Conservation (phyloP, 108 stramenopile genomes). For the Fragilaria radians region DNA sequence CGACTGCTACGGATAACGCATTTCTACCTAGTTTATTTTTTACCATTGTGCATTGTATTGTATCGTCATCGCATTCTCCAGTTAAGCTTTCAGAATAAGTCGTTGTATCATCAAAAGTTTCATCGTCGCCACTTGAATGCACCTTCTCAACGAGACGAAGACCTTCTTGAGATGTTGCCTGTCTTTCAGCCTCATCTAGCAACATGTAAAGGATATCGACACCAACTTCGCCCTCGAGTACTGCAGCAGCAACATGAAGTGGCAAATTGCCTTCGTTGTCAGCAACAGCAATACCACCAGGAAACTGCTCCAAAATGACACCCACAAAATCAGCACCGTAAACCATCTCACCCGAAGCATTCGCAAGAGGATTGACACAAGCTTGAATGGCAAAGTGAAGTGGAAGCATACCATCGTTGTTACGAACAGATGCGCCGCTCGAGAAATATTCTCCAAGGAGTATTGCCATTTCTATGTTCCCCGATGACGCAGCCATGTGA, state of each 20-base stretch:
- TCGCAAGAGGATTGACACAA: conserved; percentile 28
- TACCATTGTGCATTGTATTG: conserved; percentile 38
- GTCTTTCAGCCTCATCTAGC: conserved; percentile 52
- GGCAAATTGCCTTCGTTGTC: conserved; percentile 84
- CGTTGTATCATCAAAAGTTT: conserved; percentile 25
- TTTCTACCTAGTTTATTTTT: conserved; percentile 60
- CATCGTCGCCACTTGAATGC: conserved; percentile 25
- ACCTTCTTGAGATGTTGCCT: conserved; percentile 28
- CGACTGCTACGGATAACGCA: conserved; percentile 56
- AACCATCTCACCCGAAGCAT: conserved; percentile 4
- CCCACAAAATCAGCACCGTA: conserved; percentile 18
- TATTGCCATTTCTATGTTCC: conserved; percentile 64
- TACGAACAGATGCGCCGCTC: conserved; percentile 79
- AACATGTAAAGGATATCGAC: conserved; percentile 60
- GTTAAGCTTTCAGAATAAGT: conserved; percentile 11
- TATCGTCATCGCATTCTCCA: conserved; percentile 14
- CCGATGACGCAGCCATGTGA: conserved; percentile 73
- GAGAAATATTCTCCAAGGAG: conserved; percentile 66
- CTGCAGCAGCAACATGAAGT: conserved; percentile 62
- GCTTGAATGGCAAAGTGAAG: conserved; percentile 65
- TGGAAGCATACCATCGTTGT: conserved; percentile 81
- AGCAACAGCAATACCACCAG: conserved; percentile 52
- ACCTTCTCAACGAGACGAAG: conserved; percentile 24
- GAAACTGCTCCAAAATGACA: conserved; percentile 54
- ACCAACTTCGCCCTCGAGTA: conserved; percentile 51